Base-by-base conservation (phyloP, 495 filamentous ascomycete species). In the Penicillium goetzii region DNA sequence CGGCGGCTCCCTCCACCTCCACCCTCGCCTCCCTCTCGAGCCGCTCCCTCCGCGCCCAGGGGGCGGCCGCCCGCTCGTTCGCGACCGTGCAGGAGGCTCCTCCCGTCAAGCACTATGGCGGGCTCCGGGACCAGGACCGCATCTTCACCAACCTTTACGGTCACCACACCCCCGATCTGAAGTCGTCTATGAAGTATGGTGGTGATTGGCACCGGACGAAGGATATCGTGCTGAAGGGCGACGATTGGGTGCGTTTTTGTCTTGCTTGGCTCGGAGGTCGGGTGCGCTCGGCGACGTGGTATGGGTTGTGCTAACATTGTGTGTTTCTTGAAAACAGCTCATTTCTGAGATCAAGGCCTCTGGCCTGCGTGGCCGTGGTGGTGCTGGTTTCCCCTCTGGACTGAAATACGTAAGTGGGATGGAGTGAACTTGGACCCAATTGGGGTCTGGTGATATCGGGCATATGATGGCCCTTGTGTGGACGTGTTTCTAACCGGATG, bases 131-230 rank as follows among this genome's bases (percentile, higher is more conserved):
- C 76, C 92, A 98, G 81, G 95, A 99, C 74, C 87, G 95, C 67
- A 99, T 99, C 81, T 99, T 99, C 80, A 93, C 93, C 79, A 99
- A 99, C 80, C 87, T 99, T 23, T 99, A 98, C 81, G 88, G 90
- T 63, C 92, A 95, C 70, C 93, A 90, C 84, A 91, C 91, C 32
- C 83, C 90, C 49, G 93, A 97, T 81, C 79, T 99, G 59, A 92
- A 94, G 83, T 89, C 84, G 63, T 92, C 95, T n/a, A 92, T 90
- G 91, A 97, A 96, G 81, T 96, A 94, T 84, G 95, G 95, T 68
- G 96, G 95, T 69, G 96, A 99, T 77, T 99, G 95, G 95, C 85
- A 99, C 81, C 96, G 94, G 84, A 99, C 95, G 54, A 99, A 99
- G 85, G 95, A 99, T 78, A 99, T 99, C 51, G 76, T 99, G 56